Evolutionary conservation across 805 yeast species (phyloP), one percentile per base, ranked within the genome.

Genomic region (Hanseniaspora mollemarum): DNA sequence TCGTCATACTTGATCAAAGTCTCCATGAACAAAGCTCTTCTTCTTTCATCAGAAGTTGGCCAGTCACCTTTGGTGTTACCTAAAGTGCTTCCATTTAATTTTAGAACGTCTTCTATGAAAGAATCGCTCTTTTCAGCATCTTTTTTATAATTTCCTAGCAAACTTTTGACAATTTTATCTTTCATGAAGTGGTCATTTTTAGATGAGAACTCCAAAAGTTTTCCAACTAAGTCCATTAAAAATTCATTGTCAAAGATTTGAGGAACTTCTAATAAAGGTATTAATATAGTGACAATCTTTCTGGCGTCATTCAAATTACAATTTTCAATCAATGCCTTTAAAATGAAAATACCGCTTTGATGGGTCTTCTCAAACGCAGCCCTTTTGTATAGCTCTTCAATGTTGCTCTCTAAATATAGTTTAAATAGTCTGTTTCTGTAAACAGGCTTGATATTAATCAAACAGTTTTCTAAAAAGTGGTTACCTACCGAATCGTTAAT

Each of bases 401-500:
- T 68, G 54, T 95, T 72, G 28, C 81, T 83, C 54, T 74, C 74
- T 80, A 88, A 84, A 67, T 87, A 85, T 5, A 75, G 63, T 37
- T 67, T 67, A 68, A 78, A 86, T 43, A 90, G 64, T 58, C 95
- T 74, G 58, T 81, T 83, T 19, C 83, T 75, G 60, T 77, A 80
- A 56, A 78, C 81, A 55, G 75, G 67, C 56, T 92, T 78, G 54
- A 81, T 80, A 53, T 74, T 75, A 43, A 74, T 76, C 46, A 88
- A 70, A 10, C 80, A 74, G 18, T 80, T 74, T 64, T 92, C 87
- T 25, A 90, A 70, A 69, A 92, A 90, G 66, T 87, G 96, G 1
- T 94, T 83, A 0, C 97, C 98, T n/a, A 88, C 86, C 1, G 94
- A 71, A 60, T 87, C 95, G 8, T 92, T 77, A 33, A 90, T 67